Percentiles rank a stretch among this genome's conserved stretches.
These are phyloP conservation scores for Phytophthora sp. DNA, from an alignment of 352 stramenopile genomes.

Conservation along the genomic window DNA sequence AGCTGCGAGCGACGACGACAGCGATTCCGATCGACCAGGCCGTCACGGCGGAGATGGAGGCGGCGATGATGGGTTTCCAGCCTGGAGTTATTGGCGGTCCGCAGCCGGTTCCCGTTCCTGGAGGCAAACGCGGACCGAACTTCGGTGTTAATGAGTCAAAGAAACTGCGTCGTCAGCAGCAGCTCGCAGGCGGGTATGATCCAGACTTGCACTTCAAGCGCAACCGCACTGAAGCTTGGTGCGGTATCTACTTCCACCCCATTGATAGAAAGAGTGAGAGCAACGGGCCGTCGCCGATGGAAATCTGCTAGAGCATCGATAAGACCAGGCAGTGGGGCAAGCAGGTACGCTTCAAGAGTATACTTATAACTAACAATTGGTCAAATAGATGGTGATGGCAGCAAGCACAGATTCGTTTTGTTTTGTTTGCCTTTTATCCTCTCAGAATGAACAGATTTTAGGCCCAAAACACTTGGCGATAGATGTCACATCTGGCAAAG, in stretches of 20 bases:
- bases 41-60: slow-evolving; percentile 89
- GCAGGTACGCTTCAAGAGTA: slow-evolving; percentile 11
- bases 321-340: not conserved
- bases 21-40: slow-evolving; percentile 86
- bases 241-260: slow-evolving; percentile 76
- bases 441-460: too few relatives aligned
- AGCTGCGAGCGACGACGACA: slow-evolving; percentile 78
- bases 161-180: slow-evolving; percentile 79
- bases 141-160: slow-evolving; percentile 84
- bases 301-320: slow-evolving; percentile 48
- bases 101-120: slow-evolving; percentile 77
- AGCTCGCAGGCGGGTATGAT: slow-evolving; percentile 82
- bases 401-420: not conserved
- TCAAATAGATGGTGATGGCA: slow-evolving; percentile 1
- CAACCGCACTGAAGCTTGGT: slow-evolving; percentile 82
- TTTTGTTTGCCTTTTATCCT: too few relatives aligned
- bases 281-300: slow-evolving; percentile 47
- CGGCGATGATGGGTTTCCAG: slow-evolving; percentile 89
- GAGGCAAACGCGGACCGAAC: slow-evolving; percentile 78
- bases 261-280: slow-evolving; percentile 38
- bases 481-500: slow-evolving; percentile 28
- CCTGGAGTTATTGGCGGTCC: slow-evolving; percentile 72
- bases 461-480: slow-evolving; percentile 46
- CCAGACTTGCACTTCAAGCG: slow-evolving; percentile 79
- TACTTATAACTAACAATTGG: slow-evolving; percentile 27